Evolutionary conservation across 441 rosid genomes (phyloP), one percentile per base, ranked within the genome.

Genomic region (Erysimum pusillum): DNA sequence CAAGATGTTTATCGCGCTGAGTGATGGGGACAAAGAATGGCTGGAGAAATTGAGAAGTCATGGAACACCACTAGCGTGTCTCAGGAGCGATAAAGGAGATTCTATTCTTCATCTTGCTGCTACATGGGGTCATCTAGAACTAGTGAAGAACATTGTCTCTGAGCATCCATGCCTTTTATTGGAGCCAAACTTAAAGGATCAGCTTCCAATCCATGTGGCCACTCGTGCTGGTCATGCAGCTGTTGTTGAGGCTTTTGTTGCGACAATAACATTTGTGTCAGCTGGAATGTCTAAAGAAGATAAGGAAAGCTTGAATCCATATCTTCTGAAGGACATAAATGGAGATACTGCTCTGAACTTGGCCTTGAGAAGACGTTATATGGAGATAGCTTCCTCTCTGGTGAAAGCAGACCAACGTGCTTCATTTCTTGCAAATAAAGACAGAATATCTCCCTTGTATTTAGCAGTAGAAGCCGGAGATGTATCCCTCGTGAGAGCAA

Each of bases 301-400:
- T n/a, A n/a, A n/a, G n/a, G n/a, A n/a, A n/a, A n/a, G n/a, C n/a
- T n/a, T n/a, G n/a, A n/a, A n/a, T n/a, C n/a, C n/a, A 9, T 53
- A 53, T 53, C 12, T 54, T 44, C 2, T 28, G 9, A 69, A 15
- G 4, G 59, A 61, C n/a, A 32, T 3, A 36, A 22, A 60, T 28
- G 69, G 57, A 15, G 60, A 76, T 58, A 61, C 79, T 31, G 31
- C 75, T 4, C 15, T 69, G 64, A 74, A 76, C 25, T 42, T 18
- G 25, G 59, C 59, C n/a, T 22, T 52, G 8, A 22, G 4, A 4
- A 32, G 13, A 44, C 6, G n/a, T 12, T 14, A 44, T 44, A 44
- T 9, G 13, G 1, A 2, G 18, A 31, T 18, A 3, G 69, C 57
- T 32, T 17, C 6, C 0, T 32, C 2, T 39, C 49, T 61, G 1